These are phyloP conservation scores for Pittosporum tobira DNA, from an alignment of 129 eudicot species.

Conservation along the genomic window DNA sequence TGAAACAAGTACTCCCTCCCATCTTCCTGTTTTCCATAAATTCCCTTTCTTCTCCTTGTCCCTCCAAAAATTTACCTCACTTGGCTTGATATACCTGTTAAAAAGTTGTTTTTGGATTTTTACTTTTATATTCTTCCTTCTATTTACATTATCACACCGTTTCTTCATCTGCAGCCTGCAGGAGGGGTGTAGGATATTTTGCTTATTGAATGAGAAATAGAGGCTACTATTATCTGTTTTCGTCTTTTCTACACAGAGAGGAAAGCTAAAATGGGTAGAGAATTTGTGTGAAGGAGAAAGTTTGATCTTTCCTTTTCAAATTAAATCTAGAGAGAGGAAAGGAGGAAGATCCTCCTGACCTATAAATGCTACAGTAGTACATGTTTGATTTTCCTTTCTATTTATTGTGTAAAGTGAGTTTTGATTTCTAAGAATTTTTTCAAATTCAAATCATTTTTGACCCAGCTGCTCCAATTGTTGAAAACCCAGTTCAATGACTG, in stretches of 20 bases:
- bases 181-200: constrained; percentile 2
- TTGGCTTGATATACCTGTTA: constrained; percentile 3
- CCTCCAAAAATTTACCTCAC: constrained; percentile 16
- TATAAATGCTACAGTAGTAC: neutral
- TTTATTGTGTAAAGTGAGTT: constrained; percentile 1
- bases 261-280: neutral
- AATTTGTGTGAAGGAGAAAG: constrained; percentile 22
- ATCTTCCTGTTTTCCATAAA: constrained; percentile 19
- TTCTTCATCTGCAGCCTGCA: neutral
- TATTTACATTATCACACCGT: neutral
- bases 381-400: constrained; percentile 11
- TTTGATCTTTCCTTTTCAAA: constrained; percentile 25
- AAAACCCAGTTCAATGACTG: neutral
- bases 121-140: neutral
- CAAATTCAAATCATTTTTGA: too few relatives aligned
- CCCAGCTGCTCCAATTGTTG: neutral
- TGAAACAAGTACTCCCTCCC: constrained; percentile 1
- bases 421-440: too few relatives aligned
- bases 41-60: constrained; percentile 13
- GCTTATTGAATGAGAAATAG: constrained; percentile 17
- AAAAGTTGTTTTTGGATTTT: neutral
- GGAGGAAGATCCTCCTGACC: constrained; percentile 8
- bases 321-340: constrained; percentile 11
- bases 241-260: constrained; percentile 2
- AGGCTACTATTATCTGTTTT: constrained; percentile 3